Evolutionary conservation across 352 stramenopile species (phyloP), one percentile per base, ranked within the genome.

Genomic region (Phytopythium oedochilum): DNA sequence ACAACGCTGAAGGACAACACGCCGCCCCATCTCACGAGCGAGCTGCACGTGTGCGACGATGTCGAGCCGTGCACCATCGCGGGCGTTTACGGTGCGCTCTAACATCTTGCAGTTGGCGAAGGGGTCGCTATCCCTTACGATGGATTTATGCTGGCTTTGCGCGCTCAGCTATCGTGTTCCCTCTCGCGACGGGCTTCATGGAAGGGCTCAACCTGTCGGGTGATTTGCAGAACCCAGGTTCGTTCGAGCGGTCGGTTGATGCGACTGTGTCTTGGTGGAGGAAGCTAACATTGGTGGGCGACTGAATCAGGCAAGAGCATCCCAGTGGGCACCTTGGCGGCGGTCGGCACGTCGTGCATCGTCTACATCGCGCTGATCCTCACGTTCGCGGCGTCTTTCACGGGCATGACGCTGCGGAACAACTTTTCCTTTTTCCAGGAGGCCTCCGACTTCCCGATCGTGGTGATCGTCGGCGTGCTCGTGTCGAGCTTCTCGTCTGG

Each of bases 361-460:
- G 70, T 87, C 55, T 94, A 94, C 61, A 55, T 86, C 23, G 60
- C 77, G 14, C 71, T 94, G 11, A 90, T 92, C 55, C 52, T 91
- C n/a, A 80, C 70, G 10, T 85, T 91, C 56, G 80, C 70, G 0
- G 56, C 66, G 0, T 67, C 69, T 5, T 90, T 92, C 55, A 63
- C 75, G 0, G 75, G 82, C 17, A 43, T 63, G 23, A 83, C 77
- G 38, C 68, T 94, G 32, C 66, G 70, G 2, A 87, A 56, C 51
- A 88, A 90, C 71, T 83, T 86, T 39, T 87, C 77, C 9, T 85
- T 94, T 25, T 90, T 93, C 54, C 80, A 89, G 52, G 77, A 93
- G 48, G 73, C 86, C 2, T 73, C 69, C 5, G 55, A 57, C 8
- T 82, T 72, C 47, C 68, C 68, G 23, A 72, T 74, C 26, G 54